Conservation (phyloP, 202 grass and related monocot genomes). For the Panicum hallii region DNA sequence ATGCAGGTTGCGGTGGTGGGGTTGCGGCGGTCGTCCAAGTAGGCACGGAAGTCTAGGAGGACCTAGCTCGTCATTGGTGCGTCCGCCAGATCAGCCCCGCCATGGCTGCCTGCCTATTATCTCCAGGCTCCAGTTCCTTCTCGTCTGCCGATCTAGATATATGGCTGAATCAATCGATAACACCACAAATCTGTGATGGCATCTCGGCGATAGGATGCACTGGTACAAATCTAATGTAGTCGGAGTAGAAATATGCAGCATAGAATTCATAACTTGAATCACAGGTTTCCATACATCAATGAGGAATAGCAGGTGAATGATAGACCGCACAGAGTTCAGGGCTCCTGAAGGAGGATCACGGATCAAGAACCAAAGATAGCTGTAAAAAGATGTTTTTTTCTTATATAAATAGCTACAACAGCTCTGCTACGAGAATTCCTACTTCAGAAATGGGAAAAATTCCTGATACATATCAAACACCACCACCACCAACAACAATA, state of each 20-base stretch:
- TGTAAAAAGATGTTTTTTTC: neutral
- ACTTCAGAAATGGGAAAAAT: conserved; percentile 17
- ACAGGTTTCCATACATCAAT: neutral
- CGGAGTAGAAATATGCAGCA: neutral
- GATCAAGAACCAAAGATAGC: neutral
- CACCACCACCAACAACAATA: conserved; percentile 18
- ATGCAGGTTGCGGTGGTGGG: too few species aligned
- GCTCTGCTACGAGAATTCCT: conserved; percentile 20
- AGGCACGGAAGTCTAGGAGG: too few species aligned
- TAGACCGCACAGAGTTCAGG: neutral
- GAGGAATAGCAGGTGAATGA: neutral
- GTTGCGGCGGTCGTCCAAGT: too few species aligned
- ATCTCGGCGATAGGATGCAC: too few species aligned
- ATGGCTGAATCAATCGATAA: too few species aligned
- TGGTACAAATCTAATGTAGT: too few species aligned
- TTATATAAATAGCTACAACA: conserved; percentile 10
- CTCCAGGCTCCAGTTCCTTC: too few species aligned
- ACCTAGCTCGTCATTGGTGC: too few species aligned
- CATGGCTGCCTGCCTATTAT: too few species aligned
- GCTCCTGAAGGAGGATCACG: neutral
- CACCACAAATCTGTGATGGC: too few species aligned
- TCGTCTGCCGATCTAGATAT: too few species aligned
- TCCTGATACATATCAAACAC: conserved; percentile 51
- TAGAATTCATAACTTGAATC: neutral
- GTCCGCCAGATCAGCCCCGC: too few species aligned